Percentiles rank a stretch among this genome's conserved stretches.
These are phyloP conservation scores for Picochlorum sp. DNA, from an alignment of 139 green algal genomes.

Conservation along the genomic window DNA sequence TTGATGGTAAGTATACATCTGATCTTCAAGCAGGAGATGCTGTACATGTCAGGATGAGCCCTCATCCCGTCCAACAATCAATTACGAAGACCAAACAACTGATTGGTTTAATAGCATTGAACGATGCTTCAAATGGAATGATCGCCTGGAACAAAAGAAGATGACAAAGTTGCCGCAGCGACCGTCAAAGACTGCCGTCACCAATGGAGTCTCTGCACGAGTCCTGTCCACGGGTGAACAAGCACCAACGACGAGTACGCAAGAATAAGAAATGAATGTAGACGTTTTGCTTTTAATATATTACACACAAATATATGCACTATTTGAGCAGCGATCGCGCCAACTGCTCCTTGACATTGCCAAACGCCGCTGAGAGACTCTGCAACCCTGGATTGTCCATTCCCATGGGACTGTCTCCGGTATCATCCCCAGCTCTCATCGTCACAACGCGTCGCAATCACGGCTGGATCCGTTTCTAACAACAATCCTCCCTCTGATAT, in stretches of 20 bases:
- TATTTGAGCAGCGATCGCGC: slow-evolving; percentile 74
- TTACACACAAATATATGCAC: not conserved
- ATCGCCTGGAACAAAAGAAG: slow-evolving; percentile 27
- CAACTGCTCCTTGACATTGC: slow-evolving; percentile 82
- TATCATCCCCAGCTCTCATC: slow-evolving; percentile 78
- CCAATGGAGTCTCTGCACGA: slow-evolving; percentile 1
- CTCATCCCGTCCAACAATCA: slow-evolving; percentile 93
- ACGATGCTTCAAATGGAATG: slow-evolving; percentile 38
- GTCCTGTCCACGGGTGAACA: not conserved
- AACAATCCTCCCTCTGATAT: slow-evolving; percentile 93
- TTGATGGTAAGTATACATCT: slow-evolving; percentile 80
- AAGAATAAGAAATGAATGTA: slow-evolving; percentile 2
- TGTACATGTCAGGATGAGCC: slow-evolving; percentile 77
- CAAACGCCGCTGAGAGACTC: slow-evolving; percentile 80
- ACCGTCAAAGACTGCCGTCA: not conserved
- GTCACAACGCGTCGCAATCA: slow-evolving; percentile 82
- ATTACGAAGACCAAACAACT: slow-evolving; percentile 80
- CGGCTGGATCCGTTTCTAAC: slow-evolving; percentile 85
- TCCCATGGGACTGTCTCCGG: slow-evolving; percentile 56
- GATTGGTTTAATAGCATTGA: slow-evolving; percentile 94
- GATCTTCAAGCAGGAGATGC: slow-evolving; percentile 77
- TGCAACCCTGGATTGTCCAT: slow-evolving; percentile 63
- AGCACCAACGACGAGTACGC: not conserved
- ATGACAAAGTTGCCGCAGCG: not conserved
- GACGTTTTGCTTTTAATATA: not conserved